A percentile compares a stretch with the other conserved stretches of the same genome.
Conservation (phyloP, 2,329 filamentous ascomycete species). For the Colletotrichum tanaceti region DNA sequence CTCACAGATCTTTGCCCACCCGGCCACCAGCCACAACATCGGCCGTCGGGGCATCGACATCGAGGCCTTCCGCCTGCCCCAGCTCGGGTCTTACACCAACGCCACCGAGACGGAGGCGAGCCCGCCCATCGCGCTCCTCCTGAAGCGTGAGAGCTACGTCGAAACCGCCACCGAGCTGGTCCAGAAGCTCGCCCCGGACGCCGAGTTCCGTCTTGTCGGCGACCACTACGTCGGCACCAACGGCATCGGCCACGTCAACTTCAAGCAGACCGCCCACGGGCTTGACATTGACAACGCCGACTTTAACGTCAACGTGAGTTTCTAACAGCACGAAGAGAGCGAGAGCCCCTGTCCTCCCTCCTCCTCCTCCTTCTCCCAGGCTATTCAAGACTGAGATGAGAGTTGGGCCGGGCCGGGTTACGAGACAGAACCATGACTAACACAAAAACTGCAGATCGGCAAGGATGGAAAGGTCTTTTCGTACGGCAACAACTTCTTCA, state of each 20-base stretch:
- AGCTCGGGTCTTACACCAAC: conserved; percentile 49
- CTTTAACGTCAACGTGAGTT: conserved; percentile 66
- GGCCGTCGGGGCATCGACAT: conserved; percentile 50
- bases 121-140: conserved; percentile 44
- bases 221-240: conserved; percentile 63
- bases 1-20: conserved; percentile 49
- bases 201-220: conserved; percentile 57
- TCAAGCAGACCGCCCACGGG: conserved; percentile 65
- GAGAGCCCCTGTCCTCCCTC: too few species aligned
- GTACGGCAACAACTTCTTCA: conserved; percentile 60
- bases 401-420: too few species aligned
- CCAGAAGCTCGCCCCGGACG: conserved; percentile 47
- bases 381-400: too few species aligned
- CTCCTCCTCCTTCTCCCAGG: too few species aligned
- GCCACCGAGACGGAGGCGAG: conserved; percentile 44
- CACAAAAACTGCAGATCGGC: conserved; percentile 53
- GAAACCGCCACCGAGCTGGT: conserved; percentile 54
- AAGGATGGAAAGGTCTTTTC: conserved; percentile 64
- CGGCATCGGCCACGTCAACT: conserved; percentile 64
- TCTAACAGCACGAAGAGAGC: not conserved
- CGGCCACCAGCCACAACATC: conserved; percentile 44
- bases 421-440: too few species aligned
- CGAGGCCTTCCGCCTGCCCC: conserved; percentile 48
- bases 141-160: conserved; percentile 52
- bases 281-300: conserved; percentile 66